These are phyloP conservation scores for Kuraishia piskuri DNA, from an alignment of 805 yeast genomes.

Conservation along the genomic window DNA sequence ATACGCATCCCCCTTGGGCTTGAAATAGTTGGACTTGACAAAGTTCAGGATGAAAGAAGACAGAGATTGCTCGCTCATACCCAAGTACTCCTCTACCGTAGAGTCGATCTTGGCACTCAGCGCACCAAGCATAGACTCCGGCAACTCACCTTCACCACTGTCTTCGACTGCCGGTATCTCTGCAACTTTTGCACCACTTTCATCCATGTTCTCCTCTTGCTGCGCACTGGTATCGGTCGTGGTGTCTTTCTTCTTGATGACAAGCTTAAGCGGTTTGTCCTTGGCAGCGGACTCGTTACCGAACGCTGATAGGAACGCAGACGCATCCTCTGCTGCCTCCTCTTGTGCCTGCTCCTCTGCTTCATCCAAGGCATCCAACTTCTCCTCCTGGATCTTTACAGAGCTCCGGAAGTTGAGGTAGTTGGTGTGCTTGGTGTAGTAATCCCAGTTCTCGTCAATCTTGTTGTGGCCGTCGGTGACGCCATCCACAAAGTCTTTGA, in stretches of 20 bases:
- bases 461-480: conserved; percentile 17
- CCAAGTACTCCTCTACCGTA: conserved; percentile 43
- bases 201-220: conserved; percentile 2
- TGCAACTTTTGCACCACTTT: conserved; percentile 1
- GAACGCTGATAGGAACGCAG: conserved; percentile 12
- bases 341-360: conserved; percentile 23
- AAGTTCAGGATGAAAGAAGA: conserved; percentile 32
- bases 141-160: conserved; percentile 6
- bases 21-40: conserved; percentile 24
- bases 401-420: conserved; percentile 31
- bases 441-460: conserved; percentile 23
- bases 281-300: conserved; percentile 4
- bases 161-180: not conserved
- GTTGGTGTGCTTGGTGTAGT: conserved; percentile 33
- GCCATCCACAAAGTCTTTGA: conserved; percentile 19
- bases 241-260: conserved; percentile 13
- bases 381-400: conserved; percentile 32
- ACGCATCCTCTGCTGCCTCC: conserved; percentile 7
- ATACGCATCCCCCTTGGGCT: conserved; percentile 20
- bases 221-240: not conserved
- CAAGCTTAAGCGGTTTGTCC: conserved; percentile 6
- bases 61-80: conserved; percentile 43
- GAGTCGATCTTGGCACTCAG: conserved; percentile 29
- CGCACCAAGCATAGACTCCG: conserved; percentile 11
- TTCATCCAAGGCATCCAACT: conserved; percentile 30